phyloP scores from a whole-genome alignment of 1,284 basidiomycete genomes.

The Marasmius oreades region DNA sequence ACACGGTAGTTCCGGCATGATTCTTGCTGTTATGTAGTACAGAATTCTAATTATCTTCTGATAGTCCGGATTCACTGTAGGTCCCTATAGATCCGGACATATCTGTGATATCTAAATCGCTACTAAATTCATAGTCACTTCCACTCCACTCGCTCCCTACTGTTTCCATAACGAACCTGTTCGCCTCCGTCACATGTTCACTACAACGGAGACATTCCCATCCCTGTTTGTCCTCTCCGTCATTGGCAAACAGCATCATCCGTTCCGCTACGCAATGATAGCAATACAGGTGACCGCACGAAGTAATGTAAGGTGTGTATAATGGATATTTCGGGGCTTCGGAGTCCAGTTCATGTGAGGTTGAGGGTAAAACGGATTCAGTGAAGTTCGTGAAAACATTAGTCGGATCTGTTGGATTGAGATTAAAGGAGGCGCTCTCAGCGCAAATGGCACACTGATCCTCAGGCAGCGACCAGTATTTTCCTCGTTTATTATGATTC shows the following conservation, averaged over 20 bases:
- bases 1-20: background rate
- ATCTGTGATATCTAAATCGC: slow-evolving; percentile 47
- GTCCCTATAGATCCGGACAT: slow-evolving; percentile 46
- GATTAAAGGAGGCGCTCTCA: slow-evolving; percentile 63
- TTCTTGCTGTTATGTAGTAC: background rate
- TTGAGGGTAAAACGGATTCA: slow-evolving; percentile 16
- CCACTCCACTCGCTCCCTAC: slow-evolving; percentile 36
- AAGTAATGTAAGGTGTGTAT: slow-evolving; percentile 69
- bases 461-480: slow-evolving; percentile 58
- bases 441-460: slow-evolving; percentile 80
- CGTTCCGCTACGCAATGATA: slow-evolving; percentile 85
- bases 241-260: slow-evolving; percentile 70
- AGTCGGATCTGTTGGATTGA: slow-evolving; percentile 51
- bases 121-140: slow-evolving; percentile 58
- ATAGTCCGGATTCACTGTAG: slow-evolving; percentile 47
- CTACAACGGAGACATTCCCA: slow-evolving; percentile 86
- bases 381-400: slow-evolving; percentile 45
- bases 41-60: slow-evolving; percentile 20
- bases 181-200: slow-evolving; percentile 52
- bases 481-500: slow-evolving; percentile 41
- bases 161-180: slow-evolving; percentile 39
- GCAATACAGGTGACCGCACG: slow-evolving; percentile 82
- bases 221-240: slow-evolving; percentile 47
- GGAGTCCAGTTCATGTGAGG: slow-evolving; percentile 23
- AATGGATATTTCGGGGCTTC: slow-evolving; percentile 60